Percentiles rank a stretch among this genome's conserved stretches.
phyloP scores from a whole-genome alignment of 2,329 filamentous ascomycete species.

The Ophiognomonia clavigignenti-juglandacearum region DNA sequence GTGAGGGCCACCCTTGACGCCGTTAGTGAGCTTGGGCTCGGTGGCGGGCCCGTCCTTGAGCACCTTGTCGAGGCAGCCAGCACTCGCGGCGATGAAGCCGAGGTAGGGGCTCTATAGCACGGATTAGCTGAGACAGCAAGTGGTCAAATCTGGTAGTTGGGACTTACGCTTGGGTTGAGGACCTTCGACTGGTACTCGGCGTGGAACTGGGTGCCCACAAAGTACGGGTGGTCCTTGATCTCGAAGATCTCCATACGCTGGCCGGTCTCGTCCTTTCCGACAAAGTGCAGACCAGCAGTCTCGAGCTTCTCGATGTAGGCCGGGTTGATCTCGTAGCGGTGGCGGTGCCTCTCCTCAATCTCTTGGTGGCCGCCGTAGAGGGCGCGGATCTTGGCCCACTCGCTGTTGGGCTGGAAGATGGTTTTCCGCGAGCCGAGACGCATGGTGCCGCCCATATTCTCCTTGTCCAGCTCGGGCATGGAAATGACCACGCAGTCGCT shows the following conservation, averaged over 20 bases:
- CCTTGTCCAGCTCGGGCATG: slow-evolving; percentile 70
- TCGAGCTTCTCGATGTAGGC: slow-evolving; percentile 59
- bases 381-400: slow-evolving; percentile 66
- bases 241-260: slow-evolving; percentile 75
- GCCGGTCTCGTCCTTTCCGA: slow-evolving; percentile 70
- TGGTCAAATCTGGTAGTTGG: background rate
- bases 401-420: slow-evolving; percentile 62
- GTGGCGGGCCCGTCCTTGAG: slow-evolving; percentile 23
- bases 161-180: slow-evolving; percentile 16
- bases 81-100: slow-evolving; percentile 76
- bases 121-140: slow-evolving; percentile 18
- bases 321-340: slow-evolving; percentile 79
- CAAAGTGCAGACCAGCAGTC: slow-evolving; percentile 60
- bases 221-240: slow-evolving; percentile 72
- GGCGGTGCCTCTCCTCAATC: slow-evolving; percentile 66
- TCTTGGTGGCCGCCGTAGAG: slow-evolving; percentile 55
- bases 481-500: slow-evolving; percentile 72
- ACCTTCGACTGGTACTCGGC: slow-evolving; percentile 17
- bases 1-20: slow-evolving; percentile 10
- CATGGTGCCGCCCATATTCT: slow-evolving; percentile 71
- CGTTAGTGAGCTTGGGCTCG: slow-evolving; percentile 12
- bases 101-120: slow-evolving; percentile 53
- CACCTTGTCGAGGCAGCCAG: slow-evolving; percentile 55
- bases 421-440: slow-evolving; percentile 67
- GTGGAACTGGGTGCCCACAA: slow-evolving; percentile 38